Base-by-base conservation (phyloP, 306 rosid genomes). In the Corylus avellana region DNA sequence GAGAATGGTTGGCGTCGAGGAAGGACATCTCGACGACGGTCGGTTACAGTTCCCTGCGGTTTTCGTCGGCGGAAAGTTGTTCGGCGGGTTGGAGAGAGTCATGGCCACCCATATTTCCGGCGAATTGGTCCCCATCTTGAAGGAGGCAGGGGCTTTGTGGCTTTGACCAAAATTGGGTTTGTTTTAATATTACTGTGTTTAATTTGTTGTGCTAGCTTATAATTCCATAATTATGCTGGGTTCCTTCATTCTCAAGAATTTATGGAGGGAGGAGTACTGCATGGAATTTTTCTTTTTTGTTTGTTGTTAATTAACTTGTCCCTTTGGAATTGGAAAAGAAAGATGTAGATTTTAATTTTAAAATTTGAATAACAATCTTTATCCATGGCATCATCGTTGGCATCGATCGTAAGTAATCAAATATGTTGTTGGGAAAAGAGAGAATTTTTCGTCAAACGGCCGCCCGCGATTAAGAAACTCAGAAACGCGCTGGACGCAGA, bases 101-200 rank as follows among this genome's bases (percentile, higher is more conserved):
- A 95, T 95, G 94, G 91, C 93, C 17, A 79, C 89, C 56, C 98
- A 95, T 83, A 95, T 95, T 29, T 90, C 98, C 11, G 98, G 97
- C 70, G 98, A 95, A 78, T 79, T 95, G 81, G 90, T 91, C 20
- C 98, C 98, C 14, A 87, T 92, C 22, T 78, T 94, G 12, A 94
- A 90, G 80, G 87, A 91, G 20, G 98, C 97, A 7, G 98, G 98
- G 12, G 98, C 98, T 78, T 77, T 94, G 79, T 94, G 98, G 98
- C 98, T 94, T 76, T 94, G 89, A 90, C 12, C 11, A 7, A 3
- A 12, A 1, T n/a, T 4, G 1, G 50, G 32, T 49, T 49, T 12
- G 22, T 18, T 20, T 64, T 32, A 4, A 2, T 53, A 1, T 32
- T 32, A 32, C 25, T 22, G 25, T 22, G 25, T 22, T 22, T 32